Percentiles rank a stretch among this genome's conserved stretches.
Evolutionary conservation across 257 asterid species (phyloP).

Genomic region (Marsdenia floribunda): DNA sequence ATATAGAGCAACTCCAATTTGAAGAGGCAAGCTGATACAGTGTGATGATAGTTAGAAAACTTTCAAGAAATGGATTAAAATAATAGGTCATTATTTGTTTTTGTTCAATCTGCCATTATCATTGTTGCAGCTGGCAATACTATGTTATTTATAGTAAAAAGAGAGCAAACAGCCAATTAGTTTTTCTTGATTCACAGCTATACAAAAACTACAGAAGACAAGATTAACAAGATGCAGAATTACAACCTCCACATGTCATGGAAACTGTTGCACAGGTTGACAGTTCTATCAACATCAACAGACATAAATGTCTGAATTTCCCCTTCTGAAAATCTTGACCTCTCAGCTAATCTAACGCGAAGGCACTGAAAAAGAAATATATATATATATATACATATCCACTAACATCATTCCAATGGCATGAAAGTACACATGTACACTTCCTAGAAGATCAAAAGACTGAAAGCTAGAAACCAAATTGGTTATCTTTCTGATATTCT

Average conservation of each 20-base stretch:
- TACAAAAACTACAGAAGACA: not conserved
- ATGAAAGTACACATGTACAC: not conserved
- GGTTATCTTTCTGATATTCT: not conserved
- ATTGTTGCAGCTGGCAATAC: not conserved
- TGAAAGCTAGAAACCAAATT: not conserved
- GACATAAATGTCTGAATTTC: conserved; percentile 99
- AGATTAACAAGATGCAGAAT: conserved; percentile 7
- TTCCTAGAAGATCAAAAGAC: not conserved
- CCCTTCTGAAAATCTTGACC: conserved; percentile 93
- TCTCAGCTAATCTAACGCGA: conserved; percentile 69
- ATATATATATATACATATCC: too few species aligned
- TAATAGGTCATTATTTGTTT: not conserved
- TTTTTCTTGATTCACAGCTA: not conserved
- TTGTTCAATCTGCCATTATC: not conserved
- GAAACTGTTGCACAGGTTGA: conserved; percentile 84
- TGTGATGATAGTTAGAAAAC: conserved; percentile 21
- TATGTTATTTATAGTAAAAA: not conserved
- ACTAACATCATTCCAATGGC: not conserved
- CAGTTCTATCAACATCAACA: conserved; percentile 85
- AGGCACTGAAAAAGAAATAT: conserved; percentile 62
- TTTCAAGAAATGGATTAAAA: not conserved
- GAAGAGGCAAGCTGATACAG: conserved; percentile 85
- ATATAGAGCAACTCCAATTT: conserved; percentile 86
- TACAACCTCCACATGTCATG: conserved; percentile 94
- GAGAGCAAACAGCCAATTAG: not conserved